phyloP scores from a whole-genome alignment of 2,329 filamentous ascomycete genomes.

The Nemania diffusa region DNA sequence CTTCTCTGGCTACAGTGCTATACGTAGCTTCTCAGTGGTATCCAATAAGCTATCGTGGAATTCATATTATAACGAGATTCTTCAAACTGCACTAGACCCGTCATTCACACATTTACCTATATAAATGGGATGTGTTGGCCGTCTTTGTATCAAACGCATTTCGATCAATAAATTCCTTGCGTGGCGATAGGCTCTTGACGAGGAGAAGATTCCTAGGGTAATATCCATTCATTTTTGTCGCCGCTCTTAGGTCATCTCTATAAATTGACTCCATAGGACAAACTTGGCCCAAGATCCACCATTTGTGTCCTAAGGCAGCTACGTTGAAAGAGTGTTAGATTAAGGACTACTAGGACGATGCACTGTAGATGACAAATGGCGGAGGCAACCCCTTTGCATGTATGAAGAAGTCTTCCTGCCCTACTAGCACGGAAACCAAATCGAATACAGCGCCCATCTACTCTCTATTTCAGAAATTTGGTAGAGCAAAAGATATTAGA shows the following conservation, averaged over 20 bases:
- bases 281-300: neutral
- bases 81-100: neutral
- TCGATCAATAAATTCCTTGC: no score
- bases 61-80: neutral
- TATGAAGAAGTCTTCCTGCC: neutral
- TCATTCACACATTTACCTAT: neutral
- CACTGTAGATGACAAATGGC: no score
- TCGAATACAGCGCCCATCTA: neutral
- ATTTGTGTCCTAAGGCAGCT: no score
- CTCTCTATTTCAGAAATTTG: neutral
- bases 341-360: no score
- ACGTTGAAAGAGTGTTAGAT: no score
- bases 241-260: neutral
- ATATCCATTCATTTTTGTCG: no score
- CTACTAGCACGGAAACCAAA: neutral
- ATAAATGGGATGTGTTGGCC: slow-evolving; percentile 13
- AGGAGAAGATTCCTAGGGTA: no score
- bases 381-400: no score
- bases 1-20: neutral
- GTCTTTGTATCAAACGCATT: neutral
- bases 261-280: neutral
- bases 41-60: slow-evolving; percentile 3
- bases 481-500: neutral
- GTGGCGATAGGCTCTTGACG: no score
- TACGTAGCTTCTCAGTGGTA: neutral